These are phyloP conservation scores for Dictyostelium capitatum DNA, from an alignment of 78 protist species.

Conservation along the genomic window DNA sequence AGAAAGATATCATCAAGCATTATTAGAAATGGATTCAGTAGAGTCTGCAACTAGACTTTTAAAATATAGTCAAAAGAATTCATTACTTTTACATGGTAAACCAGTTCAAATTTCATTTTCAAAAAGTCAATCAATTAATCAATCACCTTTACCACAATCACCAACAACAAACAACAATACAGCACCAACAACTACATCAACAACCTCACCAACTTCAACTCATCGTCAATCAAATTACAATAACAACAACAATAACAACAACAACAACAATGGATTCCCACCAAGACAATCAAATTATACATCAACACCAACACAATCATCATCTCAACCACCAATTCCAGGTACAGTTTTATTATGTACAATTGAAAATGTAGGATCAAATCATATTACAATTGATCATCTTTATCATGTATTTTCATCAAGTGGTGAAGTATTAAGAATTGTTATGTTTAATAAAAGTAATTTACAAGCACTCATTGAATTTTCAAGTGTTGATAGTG, in stretches of 20 bases:
- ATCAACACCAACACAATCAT: neutral
- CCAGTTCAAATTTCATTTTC: conserved; percentile 52
- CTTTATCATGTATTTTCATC: conserved; percentile 32
- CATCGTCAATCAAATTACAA: neutral
- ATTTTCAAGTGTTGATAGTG: conserved; percentile 49
- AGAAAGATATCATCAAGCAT: conserved; percentile 75
- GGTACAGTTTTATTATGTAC: conserved; percentile 58
- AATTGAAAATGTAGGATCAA: conserved; percentile 44
- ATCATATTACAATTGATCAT: conserved; percentile 43
- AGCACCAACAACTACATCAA: neutral
- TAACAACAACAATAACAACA: neutral
- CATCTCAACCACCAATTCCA: conserved; percentile 1
- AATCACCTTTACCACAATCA: conserved; percentile 7
- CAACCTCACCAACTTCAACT: neutral
- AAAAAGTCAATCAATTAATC: conserved; percentile 57
- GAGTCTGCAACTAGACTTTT: conserved; percentile 57
- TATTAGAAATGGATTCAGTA: conserved; percentile 67
- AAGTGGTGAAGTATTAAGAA: conserved; percentile 69
- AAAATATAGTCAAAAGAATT: conserved; percentile 29
- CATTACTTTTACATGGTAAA: conserved; percentile 36
- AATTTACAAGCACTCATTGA: conserved; percentile 83
- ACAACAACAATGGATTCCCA: conserved; percentile 20
- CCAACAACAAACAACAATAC: neutral
- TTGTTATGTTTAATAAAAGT: conserved; percentile 62
- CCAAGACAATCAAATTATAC: conserved; percentile 8